Evolutionary conservation across 2,329 filamentous ascomycete species (phyloP).

Genomic region (Spiromastix sp.): DNA sequence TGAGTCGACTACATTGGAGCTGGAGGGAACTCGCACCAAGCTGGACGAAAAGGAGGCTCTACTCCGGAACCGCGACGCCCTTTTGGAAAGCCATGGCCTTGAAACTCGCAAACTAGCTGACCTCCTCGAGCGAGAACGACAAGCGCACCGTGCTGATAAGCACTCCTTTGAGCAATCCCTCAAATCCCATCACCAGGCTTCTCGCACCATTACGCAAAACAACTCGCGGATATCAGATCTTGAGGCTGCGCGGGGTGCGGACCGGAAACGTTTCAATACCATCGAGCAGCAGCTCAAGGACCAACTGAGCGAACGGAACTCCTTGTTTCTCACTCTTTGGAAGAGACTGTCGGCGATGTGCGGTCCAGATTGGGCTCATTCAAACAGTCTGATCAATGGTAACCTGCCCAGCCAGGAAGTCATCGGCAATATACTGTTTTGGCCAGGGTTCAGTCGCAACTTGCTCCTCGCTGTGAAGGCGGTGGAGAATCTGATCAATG

Average conservation of each 20-base stretch:
- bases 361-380: constrained; percentile 83
- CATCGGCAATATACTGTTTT: constrained; percentile 66
- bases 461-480: constrained; percentile 77
- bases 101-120: constrained; percentile 79
- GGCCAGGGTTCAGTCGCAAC: constrained; percentile 80
- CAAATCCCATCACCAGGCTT: constrained; percentile 76
- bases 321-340: constrained; percentile 80
- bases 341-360: constrained; percentile 76
- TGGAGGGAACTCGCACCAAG: constrained; percentile 66
- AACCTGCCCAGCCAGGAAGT: constrained; percentile 77
- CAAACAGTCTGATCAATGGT: constrained; percentile 79
- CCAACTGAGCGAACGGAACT: constrained; percentile 81
- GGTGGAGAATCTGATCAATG: constrained; percentile 67
- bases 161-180: constrained; percentile 80
- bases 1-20: constrained; percentile 70
- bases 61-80: constrained; percentile 76
- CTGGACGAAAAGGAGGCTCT: constrained; percentile 84
- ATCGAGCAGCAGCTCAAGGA: constrained; percentile 77
- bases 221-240: constrained; percentile 78
- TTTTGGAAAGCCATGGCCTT: constrained; percentile 79
- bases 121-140: constrained; percentile 81
- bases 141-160: constrained; percentile 74
- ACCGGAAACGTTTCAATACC: constrained; percentile 63
- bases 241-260: constrained; percentile 65
- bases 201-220: constrained; percentile 74